These are phyloP conservation scores for Sporisorium exsertum DNA, from an alignment of 1,284 basidiomycete genomes.

Conservation along the genomic window DNA sequence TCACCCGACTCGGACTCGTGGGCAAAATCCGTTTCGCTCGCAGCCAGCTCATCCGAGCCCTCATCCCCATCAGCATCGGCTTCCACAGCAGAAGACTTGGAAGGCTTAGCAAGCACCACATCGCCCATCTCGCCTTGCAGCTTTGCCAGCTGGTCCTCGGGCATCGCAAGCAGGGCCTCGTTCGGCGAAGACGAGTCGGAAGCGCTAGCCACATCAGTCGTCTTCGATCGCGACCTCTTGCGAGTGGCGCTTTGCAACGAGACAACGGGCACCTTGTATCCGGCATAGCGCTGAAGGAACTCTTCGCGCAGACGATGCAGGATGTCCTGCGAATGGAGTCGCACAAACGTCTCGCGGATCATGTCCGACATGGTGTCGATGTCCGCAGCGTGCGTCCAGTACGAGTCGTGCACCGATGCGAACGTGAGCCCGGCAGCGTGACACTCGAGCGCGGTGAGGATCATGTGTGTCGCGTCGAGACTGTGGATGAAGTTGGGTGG, in stretches of 20 bases:
- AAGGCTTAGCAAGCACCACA: slow-evolving; percentile 23
- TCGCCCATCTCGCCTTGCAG: slow-evolving; percentile 30
- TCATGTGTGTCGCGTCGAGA: slow-evolving; percentile 98
- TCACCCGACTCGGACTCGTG: slow-evolving; percentile 18
- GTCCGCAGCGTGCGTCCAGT: slow-evolving; percentile 94
- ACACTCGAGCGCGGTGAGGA: slow-evolving; percentile 91
- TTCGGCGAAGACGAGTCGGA: slow-evolving; percentile 14
- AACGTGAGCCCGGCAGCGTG: slow-evolving; percentile 74
- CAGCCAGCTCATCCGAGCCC: slow-evolving; percentile 21
- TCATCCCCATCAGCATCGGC: slow-evolving; percentile 26
- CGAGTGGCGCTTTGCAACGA: slow-evolving; percentile 22
- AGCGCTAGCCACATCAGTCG: slow-evolving; percentile 6
- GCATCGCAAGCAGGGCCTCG: slow-evolving; percentile 31
- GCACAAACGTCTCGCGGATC: slow-evolving; percentile 93
- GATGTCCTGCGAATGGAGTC: slow-evolving; percentile 88
- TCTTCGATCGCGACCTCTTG: slow-evolving; percentile 11
- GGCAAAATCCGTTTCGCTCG: slow-evolving; percentile 12
- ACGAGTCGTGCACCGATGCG: slow-evolving; percentile 97
- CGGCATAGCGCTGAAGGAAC: slow-evolving; percentile 63
- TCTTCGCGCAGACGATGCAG: slow-evolving; percentile 74
- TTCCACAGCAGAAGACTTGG: slow-evolving; percentile 11
- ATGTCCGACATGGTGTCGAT: slow-evolving; percentile 90
- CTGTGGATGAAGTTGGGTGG: slow-evolving; percentile 99
- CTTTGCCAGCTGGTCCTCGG: slow-evolving; percentile 42
- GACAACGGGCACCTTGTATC: slow-evolving; percentile 57